These are phyloP conservation scores for Aspergillus saccharolyticus DNA, from an alignment of 495 filamentous ascomycete genomes.

Conservation along the genomic window DNA sequence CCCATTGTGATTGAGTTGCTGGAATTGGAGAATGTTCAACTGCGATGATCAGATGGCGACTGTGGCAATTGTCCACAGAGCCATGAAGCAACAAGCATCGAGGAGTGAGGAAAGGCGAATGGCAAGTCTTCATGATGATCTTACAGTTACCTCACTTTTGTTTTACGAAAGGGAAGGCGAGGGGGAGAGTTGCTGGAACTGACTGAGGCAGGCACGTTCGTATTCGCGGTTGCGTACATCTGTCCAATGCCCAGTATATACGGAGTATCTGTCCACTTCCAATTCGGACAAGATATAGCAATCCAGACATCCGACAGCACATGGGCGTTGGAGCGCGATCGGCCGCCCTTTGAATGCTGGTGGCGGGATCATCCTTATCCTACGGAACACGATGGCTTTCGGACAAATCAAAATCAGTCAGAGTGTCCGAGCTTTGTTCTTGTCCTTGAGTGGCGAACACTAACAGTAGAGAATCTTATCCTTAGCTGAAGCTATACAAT, in stretches of 20 bases:
- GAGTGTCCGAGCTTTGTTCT: background rate
- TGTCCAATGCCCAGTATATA: too few species aligned
- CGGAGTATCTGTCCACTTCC: too few species aligned
- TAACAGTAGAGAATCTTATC: too few species aligned
- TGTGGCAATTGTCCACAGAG: background rate
- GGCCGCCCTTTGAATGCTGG: background rate
- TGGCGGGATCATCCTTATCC: background rate
- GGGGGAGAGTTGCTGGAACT: background rate
- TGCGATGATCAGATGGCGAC: background rate
- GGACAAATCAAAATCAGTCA: background rate
- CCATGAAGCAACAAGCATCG: background rate
- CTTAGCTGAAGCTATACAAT: too few species aligned
- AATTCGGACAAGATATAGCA: too few species aligned
- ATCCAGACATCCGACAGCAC: background rate
- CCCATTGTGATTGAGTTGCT: background rate
- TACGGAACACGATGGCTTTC: background rate
- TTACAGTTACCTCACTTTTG: background rate
- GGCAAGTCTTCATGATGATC: background rate
- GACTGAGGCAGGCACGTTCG: background rate
- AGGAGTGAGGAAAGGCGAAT: background rate
- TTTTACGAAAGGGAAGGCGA: background rate
- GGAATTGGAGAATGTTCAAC: background rate
- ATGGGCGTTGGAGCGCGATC: background rate
- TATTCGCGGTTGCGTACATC: background rate
- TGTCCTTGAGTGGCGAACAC: background rate